These are phyloP conservation scores for Staphylotrichum longicolle DNA, from an alignment of 495 filamentous ascomycete genomes.

Conservation along the genomic window DNA sequence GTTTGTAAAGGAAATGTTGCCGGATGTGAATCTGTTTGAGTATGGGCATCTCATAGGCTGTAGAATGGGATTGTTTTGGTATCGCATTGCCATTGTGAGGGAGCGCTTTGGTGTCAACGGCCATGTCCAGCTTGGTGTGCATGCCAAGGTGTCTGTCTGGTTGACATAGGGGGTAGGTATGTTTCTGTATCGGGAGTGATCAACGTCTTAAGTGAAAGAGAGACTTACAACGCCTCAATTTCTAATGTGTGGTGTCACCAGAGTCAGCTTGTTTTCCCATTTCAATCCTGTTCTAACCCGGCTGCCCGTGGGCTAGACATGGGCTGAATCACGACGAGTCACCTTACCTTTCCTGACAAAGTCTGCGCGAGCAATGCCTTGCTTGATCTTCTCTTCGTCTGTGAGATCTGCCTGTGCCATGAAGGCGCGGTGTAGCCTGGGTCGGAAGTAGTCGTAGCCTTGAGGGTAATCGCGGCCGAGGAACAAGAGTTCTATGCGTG, in stretches of 20 bases:
- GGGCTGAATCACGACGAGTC: background rate
- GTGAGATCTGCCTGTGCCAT: conserved; percentile 63
- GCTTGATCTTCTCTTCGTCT: conserved; percentile 70
- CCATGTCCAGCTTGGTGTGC: too few species aligned
- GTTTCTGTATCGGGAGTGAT: too few species aligned
- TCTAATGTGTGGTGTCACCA: conserved; percentile 48
- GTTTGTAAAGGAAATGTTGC: too few species aligned
- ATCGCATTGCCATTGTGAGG: background rate
- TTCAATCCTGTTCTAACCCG: too few species aligned
- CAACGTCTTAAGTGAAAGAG: background rate
- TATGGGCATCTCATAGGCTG: background rate
- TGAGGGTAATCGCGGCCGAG: conserved; percentile 84
- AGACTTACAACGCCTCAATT: conserved; percentile 83
- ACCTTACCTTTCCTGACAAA: conserved; percentile 86
- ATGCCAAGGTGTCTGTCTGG: too few species aligned
- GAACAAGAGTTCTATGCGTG: conserved; percentile 67
- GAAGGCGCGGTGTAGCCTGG: conserved; percentile 82
- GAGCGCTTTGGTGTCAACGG: background rate
- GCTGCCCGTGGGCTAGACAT: too few species aligned
- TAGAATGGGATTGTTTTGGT: too few species aligned
- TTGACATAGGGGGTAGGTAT: too few species aligned
- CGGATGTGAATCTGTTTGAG: too few species aligned
- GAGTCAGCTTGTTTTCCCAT: background rate
- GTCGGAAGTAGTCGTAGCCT: conserved; percentile 80
- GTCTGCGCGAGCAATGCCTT: conserved; percentile 73